phyloP scores from a whole-genome alignment of 2,329 filamentous ascomycete species.

The Pseudocercospora ulei region DNA sequence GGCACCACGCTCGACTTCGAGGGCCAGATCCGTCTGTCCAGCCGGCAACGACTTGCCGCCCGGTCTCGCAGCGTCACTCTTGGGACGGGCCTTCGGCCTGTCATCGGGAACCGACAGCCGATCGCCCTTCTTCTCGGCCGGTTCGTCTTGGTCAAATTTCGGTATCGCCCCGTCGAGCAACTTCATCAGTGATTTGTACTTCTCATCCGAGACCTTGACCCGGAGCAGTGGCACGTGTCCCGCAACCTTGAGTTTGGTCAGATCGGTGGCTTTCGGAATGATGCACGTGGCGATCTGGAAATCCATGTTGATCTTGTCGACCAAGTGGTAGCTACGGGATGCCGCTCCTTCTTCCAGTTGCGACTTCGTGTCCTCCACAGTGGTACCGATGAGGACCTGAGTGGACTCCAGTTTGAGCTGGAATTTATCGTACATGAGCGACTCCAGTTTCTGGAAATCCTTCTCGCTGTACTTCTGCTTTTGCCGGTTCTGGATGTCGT shows the following conservation, averaged over 20 bases:
- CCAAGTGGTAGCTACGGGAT: conserved; percentile 65
- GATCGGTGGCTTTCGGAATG: conserved; percentile 83
- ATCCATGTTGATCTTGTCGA: conserved; percentile 94
- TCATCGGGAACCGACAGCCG: conserved; percentile 30
- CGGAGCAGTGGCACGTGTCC: conserved; percentile 88
- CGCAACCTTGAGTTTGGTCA: conserved; percentile 84
- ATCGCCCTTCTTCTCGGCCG: conserved; percentile 27
- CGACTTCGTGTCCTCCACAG: conserved; percentile 77
- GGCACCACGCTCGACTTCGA: conserved; percentile 50
- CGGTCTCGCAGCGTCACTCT: conserved; percentile 43
- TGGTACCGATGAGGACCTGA: conserved; percentile 87
- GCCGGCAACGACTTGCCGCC: conserved; percentile 63
- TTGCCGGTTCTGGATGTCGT: conserved; percentile 84
- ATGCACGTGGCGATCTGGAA: conserved; percentile 96
- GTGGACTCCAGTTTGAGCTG: conserved; percentile 86
- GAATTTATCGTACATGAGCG: conserved; percentile 96
- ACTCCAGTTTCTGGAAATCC: conserved; percentile 78
- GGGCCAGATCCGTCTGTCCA: conserved; percentile 63
- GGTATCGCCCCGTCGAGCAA: conserved; percentile 92
- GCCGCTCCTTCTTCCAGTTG: conserved; percentile 62
- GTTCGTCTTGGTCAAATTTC: conserved; percentile 50
- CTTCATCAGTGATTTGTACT: conserved; percentile 95
- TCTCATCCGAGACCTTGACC: conserved; percentile 81
- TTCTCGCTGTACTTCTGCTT: conserved; percentile 76
- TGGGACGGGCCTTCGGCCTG: conserved; percentile 34